Evolutionary conservation across 2,329 filamentous ascomycete genomes (phyloP).

Genomic region (Aspergillus chevalieri): DNA sequence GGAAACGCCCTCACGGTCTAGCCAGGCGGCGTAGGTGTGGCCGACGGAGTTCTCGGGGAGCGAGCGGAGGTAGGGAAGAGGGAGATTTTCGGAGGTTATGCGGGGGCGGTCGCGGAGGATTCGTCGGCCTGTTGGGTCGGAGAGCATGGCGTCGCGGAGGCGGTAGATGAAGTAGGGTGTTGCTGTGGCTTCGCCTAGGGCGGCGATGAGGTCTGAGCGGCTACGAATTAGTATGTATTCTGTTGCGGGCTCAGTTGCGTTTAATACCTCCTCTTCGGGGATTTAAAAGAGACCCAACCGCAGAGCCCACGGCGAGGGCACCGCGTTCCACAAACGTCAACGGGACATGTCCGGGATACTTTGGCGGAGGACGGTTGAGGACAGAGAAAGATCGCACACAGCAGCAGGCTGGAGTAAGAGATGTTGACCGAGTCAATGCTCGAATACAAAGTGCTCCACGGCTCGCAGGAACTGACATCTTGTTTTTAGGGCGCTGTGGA

Average conservation of each 20-base stretch:
- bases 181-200: slow-evolving; percentile 88
- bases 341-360: slow-evolving; percentile 88
- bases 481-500: slow-evolving; percentile 7
- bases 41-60: slow-evolving; percentile 72
- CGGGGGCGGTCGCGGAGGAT: slow-evolving; percentile 87
- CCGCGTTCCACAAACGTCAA: slow-evolving; percentile 71
- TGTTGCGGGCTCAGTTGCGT: background rate
- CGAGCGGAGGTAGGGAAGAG: slow-evolving; percentile 62
- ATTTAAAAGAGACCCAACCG: slow-evolving; percentile 58
- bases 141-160: slow-evolving; percentile 86
- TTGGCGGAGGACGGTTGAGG: slow-evolving; percentile 75
- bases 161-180: slow-evolving; percentile 92
- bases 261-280: slow-evolving; percentile 68
- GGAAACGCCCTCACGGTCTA: slow-evolving; percentile 88
- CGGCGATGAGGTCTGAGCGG: slow-evolving; percentile 74
- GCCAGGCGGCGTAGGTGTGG: slow-evolving; percentile 75
- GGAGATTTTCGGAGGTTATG: slow-evolving; percentile 67
- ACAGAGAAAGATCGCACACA: slow-evolving; percentile 62
- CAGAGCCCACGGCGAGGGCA: slow-evolving; percentile 60
- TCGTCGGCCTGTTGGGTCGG: slow-evolving; percentile 72
- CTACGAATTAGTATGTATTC: background rate
- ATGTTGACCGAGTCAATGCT: slow-evolving; percentile 4
- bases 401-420: slow-evolving; percentile 5
- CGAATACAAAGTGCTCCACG: slow-evolving; percentile 12
- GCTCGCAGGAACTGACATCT: slow-evolving; percentile 25